These are phyloP conservation scores for Phytophthora podocarpi DNA, from an alignment of 352 stramenopile genomes.

Conservation along the genomic window DNA sequence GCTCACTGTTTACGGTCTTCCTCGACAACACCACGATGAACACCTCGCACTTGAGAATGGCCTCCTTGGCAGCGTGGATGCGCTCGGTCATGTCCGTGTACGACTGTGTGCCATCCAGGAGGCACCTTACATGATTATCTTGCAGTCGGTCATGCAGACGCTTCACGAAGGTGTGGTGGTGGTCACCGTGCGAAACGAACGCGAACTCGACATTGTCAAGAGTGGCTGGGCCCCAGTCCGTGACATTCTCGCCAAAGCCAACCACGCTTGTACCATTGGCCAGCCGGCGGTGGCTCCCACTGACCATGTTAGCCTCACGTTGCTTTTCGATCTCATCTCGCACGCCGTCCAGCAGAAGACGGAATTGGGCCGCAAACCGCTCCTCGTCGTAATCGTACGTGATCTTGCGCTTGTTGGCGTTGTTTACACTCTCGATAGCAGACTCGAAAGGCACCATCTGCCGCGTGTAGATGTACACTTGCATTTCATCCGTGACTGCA, in stretches of 20 bases:
- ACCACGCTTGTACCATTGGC: constrained; percentile 33
- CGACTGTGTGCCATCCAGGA: constrained; percentile 55
- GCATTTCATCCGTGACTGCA: constrained; percentile 69
- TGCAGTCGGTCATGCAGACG: constrained; percentile 62
- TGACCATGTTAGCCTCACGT: constrained; percentile 54
- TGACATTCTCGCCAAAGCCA: constrained; percentile 40
- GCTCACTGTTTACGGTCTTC: constrained; percentile 64
- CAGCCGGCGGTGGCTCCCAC: constrained; percentile 36
- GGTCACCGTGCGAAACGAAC: constrained; percentile 76
- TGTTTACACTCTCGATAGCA: constrained; percentile 64
- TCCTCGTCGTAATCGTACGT: constrained; percentile 72
- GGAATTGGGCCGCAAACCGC: constrained; percentile 60
- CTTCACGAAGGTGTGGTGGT: constrained; percentile 67
- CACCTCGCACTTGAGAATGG: constrained; percentile 76
- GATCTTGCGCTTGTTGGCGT: constrained; percentile 58
- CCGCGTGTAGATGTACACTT: constrained; percentile 86
- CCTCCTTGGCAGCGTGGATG: constrained; percentile 75
- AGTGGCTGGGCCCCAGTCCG: constrained; percentile 40
- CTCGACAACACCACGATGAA: constrained; percentile 79
- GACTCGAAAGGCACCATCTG: constrained; percentile 85
- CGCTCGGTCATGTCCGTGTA: constrained; percentile 62
- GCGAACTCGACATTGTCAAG: constrained; percentile 56
- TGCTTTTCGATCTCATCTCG: constrained; percentile 79
- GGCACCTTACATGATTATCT: constrained; percentile 55
- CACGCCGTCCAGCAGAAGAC: constrained; percentile 70